phyloP scores from a whole-genome alignment of 441 rosid species.

The Erysimum pusillum region DNA sequence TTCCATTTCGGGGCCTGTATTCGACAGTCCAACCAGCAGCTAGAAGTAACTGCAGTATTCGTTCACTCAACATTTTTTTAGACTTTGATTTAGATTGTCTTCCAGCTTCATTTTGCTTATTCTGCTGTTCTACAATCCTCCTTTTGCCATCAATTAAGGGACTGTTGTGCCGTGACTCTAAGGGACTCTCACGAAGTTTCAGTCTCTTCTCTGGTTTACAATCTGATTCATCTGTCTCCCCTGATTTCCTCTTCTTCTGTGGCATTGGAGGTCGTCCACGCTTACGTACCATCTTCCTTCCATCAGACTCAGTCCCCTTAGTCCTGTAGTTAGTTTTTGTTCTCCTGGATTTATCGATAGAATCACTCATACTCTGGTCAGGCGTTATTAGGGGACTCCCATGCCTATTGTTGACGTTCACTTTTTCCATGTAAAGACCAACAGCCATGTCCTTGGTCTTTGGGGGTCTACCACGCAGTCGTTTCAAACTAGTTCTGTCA shows the following conservation, averaged over 20 bases:
- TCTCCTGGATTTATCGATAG: constrained; percentile 40
- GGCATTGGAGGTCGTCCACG: constrained; percentile 48
- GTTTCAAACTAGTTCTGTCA: constrained; percentile 38
- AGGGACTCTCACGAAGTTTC: constrained; percentile 34
- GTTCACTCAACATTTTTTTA: constrained; percentile 74
- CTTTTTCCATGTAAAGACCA: constrained; percentile 1
- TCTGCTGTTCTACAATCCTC: constrained; percentile 38
- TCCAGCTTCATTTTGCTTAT: constrained; percentile 38
- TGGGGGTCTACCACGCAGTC: constrained; percentile 50
- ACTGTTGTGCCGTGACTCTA: constrained; percentile 30
- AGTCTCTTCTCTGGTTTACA: constrained; percentile 22
- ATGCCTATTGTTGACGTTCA: constrained; percentile 35
- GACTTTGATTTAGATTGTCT: constrained; percentile 47
- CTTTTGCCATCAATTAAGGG: constrained; percentile 34
- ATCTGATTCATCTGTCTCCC: constrained; percentile 34
- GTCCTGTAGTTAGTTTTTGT: constrained; percentile 41
- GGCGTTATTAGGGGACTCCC: constrained; percentile 44
- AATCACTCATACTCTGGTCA: constrained; percentile 33
- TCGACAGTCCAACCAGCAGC: constrained; percentile 93
- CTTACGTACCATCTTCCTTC: constrained; percentile 43
- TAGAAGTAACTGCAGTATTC: constrained; percentile 69
- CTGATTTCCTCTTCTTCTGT: constrained; percentile 26
- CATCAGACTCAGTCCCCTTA: constrained; percentile 43
- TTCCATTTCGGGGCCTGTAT: constrained; percentile 76
- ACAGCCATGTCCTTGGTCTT: constrained; percentile 34